These are phyloP conservation scores for Cercospora zeina DNA, from an alignment of 2,329 filamentous ascomycete species.

Conservation along the genomic window DNA sequence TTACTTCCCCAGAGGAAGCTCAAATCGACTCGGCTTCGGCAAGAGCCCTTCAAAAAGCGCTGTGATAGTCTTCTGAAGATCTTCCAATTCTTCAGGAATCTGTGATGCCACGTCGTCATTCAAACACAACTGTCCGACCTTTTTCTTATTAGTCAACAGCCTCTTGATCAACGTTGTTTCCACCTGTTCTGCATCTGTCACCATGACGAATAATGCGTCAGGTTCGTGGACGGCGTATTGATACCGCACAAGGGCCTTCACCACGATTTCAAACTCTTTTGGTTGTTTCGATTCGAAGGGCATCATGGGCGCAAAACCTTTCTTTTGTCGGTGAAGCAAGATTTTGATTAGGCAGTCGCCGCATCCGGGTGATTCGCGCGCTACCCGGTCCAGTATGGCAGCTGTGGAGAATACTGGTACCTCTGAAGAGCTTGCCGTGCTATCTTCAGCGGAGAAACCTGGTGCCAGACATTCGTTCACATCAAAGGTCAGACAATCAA, in stretches of 20 bases:
- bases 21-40: constrained; percentile 11
- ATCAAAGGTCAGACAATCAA: constrained; percentile 5
- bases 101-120: background rate
- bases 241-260: constrained; percentile 14
- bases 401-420: constrained; percentile 8
- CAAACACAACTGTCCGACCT: background rate
- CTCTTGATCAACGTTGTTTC: constrained; percentile 13
- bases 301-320: background rate
- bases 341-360: constrained; percentile 4
- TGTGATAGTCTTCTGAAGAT: background rate
- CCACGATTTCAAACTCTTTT: background rate
- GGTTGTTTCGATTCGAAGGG: background rate
- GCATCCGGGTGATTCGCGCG: constrained; percentile 7
- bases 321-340: background rate
- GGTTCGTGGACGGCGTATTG: constrained; percentile 14
- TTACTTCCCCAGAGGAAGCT: background rate
- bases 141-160: background rate
- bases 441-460: constrained; percentile 6
- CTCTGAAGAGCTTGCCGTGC: background rate
- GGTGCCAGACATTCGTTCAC: constrained; percentile 15
- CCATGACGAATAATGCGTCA: constrained; percentile 17
- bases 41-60: constrained; percentile 10
- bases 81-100: background rate
- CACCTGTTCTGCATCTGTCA: constrained; percentile 17
- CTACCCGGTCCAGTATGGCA: background rate